phyloP scores from a whole-genome alignment of 495 filamentous ascomycete genomes.

The Lophiostoma macrostomum region DNA sequence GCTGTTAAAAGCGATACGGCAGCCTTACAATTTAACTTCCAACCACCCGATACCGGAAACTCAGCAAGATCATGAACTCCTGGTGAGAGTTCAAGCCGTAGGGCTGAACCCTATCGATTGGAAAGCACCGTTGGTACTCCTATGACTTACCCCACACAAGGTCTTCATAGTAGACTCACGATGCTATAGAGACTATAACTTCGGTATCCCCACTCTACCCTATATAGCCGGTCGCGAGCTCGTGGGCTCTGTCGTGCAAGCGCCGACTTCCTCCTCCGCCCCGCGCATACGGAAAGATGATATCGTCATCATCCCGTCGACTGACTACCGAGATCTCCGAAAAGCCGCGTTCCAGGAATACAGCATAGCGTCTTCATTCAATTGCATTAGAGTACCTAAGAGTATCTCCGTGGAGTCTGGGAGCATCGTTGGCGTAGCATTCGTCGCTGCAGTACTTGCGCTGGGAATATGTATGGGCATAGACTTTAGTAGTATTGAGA shows the following conservation, averaged over 20 bases:
- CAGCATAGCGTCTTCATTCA: constrained; percentile 59
- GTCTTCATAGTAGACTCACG: too few species aligned
- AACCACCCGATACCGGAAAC: constrained; percentile 52
- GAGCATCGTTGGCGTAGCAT: constrained; percentile 50
- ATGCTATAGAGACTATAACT: constrained; percentile 58
- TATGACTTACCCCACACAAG: constrained; percentile 1
- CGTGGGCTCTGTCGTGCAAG: constrained; percentile 56
- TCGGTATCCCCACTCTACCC: constrained; percentile 60
- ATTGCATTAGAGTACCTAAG: constrained; percentile 56
- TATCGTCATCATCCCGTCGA: constrained; percentile 61
- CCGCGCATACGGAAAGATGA: constrained; percentile 54
- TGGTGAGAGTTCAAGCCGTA: constrained; percentile 56
- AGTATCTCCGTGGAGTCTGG: constrained; percentile 13
- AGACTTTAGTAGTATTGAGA: constrained; percentile 47
- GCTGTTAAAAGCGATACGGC: constrained; percentile 44
- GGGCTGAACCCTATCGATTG: constrained; percentile 72
- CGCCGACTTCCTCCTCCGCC: constrained; percentile 35
- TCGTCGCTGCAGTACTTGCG: constrained; percentile 53
- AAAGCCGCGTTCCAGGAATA: constrained; percentile 71
- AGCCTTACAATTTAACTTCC: constrained; percentile 43
- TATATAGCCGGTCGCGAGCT: constrained; percentile 67
- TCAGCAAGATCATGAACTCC: constrained; percentile 49
- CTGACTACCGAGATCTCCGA: constrained; percentile 67
- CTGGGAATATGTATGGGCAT: constrained; percentile 62
- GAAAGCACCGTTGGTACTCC: constrained; percentile 60